Base-by-base conservation (phyloP, 2,329 filamentous ascomycete species). In the Aspergillus flavus region DNA sequence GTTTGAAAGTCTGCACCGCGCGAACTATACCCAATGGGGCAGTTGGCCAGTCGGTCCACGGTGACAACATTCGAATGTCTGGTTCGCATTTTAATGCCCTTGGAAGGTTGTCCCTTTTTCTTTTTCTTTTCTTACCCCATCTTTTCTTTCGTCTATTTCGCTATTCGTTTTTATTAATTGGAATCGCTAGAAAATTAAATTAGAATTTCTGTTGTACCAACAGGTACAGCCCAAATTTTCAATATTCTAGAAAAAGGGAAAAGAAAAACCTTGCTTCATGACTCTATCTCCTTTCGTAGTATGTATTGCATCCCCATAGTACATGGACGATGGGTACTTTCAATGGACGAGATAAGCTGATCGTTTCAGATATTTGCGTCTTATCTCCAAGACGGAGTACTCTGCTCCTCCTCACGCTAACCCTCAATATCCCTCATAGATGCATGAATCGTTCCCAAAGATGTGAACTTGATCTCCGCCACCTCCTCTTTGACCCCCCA, bases 381-480 rank as follows among this genome's bases (percentile, higher is more conserved):
- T 55, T 55, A 55, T 55, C 52, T 36, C 52, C 52, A 36, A 55
- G 19, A 48, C 52, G 52, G 52, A 55, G 52, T 39, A 55, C 52
- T 55, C 52, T 55, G 32, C 52, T 55, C 52, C 52, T 55, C 34
- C n/a, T 34, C 34, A 55, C 52, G 26, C 52, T 55, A 55, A 39
- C 14, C 48, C 39, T 39, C 32, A 55, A 39, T 39, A 55, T 39
- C 32, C 11, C 52, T 55, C 32, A 55, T 55, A 9, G 52, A 39
- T 39, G 52, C 52, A 55, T 23, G n/a, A 23, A 55, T 39, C 21
- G 23, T 39, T 39, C 32, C 52, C 11, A 55, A 55, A 55, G 52
- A 55, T 55, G 52, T 55, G 52, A 55, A 55, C 32, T 55, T n/a
- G 32, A 55, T 55, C 52, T 55, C 52, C 52, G 52, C 52, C 52